Percentiles rank a stretch among this genome's conserved stretches.
Evolutionary conservation across 78 protist species (phyloP).

Genomic region (Cavenderia fasciculata): DNA sequence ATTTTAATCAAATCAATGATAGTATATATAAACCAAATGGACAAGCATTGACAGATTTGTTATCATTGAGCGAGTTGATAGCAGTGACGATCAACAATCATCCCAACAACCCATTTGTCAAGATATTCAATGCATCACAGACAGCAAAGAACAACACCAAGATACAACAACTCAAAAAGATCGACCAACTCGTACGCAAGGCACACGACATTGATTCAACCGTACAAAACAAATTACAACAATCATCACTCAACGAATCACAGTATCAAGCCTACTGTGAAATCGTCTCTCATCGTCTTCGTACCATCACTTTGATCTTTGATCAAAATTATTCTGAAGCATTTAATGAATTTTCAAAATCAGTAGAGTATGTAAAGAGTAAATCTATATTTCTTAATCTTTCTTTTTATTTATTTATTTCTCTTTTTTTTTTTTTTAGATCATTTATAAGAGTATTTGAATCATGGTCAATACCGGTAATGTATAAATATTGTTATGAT

Average conservation of each 20-base stretch:
- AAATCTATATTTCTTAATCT: neutral
- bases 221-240: conserved; percentile 22
- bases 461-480: conserved; percentile 18
- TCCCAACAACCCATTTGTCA: neutral
- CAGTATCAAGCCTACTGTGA: conserved; percentile 11
- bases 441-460: conserved; percentile 58
- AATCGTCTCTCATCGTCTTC: neutral
- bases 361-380: conserved; percentile 35
- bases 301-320: conserved; percentile 14
- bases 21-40: conserved; percentile 34
- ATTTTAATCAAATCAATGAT: conserved; percentile 24
- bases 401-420: neutral
- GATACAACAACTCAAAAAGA: conserved; percentile 2
- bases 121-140: neutral
- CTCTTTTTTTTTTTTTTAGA: neutral
- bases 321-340: conserved; percentile 38
- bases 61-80: conserved; percentile 31
- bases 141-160: neutral
- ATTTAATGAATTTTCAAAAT: conserved; percentile 42
- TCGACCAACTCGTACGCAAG: neutral
- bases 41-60: neutral
- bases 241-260: neutral
- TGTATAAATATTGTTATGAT: conserved; percentile 52
- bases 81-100: neutral
- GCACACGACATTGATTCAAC: neutral